phyloP scores from a whole-genome alignment of 2,329 filamentous ascomycete genomes.

The Fusarium sarcochroum region DNA sequence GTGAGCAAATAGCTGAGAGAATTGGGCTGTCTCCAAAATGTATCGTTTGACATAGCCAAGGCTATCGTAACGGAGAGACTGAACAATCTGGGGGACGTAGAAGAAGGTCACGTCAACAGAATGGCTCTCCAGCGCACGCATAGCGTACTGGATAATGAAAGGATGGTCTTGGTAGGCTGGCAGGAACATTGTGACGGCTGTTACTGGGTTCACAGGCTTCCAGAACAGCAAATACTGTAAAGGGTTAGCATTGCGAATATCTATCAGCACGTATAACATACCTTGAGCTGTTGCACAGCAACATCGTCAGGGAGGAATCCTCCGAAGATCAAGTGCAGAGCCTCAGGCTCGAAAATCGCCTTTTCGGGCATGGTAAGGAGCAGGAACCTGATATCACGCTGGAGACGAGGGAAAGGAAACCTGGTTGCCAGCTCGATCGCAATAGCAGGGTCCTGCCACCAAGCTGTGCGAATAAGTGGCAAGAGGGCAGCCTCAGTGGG shows the following conservation, averaged over 20 bases:
- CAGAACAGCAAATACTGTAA: constrained; percentile 88
- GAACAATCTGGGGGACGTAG: constrained; percentile 98
- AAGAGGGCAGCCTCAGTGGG: constrained; percentile 64
- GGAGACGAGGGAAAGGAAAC: constrained; percentile 81
- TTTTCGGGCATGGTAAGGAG: constrained; percentile 87
- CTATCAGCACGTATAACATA: constrained; percentile 52
- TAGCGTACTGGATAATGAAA: constrained; percentile 95
- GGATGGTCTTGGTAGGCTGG: constrained; percentile 93
- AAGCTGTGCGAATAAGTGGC: constrained; percentile 83
- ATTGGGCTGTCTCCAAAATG: constrained; percentile 95
- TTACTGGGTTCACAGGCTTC: constrained; percentile 92
- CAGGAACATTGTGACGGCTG: constrained; percentile 92
- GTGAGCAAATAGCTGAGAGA: constrained; percentile 98
- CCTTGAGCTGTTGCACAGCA: constrained; percentile 84
- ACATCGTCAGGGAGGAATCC: constrained; percentile 83
- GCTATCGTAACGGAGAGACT: constrained; percentile 91
- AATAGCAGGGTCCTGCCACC: constrained; percentile 86
- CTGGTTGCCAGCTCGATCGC: constrained; percentile 87
- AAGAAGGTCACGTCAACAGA: constrained; percentile 98
- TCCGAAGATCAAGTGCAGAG: constrained; percentile 85
- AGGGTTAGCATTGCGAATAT: constrained; percentile 30
- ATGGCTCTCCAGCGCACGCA: constrained; percentile 93
- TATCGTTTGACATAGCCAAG: constrained; percentile 97
- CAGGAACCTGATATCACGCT: constrained; percentile 82
- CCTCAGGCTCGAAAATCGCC: constrained; percentile 84